phyloP scores from a whole-genome alignment of 768 basidiomycete species.

The Dacryopinax spathularia region DNA sequence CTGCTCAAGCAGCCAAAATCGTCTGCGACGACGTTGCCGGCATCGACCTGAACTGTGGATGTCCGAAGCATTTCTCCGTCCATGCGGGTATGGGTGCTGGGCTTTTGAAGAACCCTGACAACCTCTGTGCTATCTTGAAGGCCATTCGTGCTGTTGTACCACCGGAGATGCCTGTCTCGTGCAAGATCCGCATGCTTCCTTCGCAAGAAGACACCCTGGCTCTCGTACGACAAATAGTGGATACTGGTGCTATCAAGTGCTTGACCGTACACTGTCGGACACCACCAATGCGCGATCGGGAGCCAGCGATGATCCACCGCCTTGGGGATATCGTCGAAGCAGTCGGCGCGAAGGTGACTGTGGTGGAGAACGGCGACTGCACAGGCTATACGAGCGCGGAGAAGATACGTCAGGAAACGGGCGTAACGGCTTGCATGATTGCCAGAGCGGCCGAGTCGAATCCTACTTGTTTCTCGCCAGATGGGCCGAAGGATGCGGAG shows the following conservation, averaged over 20 bases:
- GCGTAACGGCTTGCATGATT: constrained; percentile 88
- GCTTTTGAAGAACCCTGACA: constrained; percentile 77
- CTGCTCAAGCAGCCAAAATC: constrained; percentile 77
- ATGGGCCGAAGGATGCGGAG: constrained; percentile 54
- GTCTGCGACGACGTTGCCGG: constrained; percentile 84
- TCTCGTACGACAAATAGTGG: constrained; percentile 75
- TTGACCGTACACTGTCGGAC: constrained; percentile 94
- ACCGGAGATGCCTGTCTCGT: constrained; percentile 71
- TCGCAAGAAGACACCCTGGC: constrained; percentile 75
- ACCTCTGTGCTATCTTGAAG: constrained; percentile 75
- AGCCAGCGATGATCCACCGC: constrained; percentile 63
- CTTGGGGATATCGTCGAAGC: constrained; percentile 76
- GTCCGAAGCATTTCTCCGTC: constrained; percentile 91
- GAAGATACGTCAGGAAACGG: constrained; percentile 57
- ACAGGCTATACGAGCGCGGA: constrained; percentile 62
- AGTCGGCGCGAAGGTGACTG: constrained; percentile 69
- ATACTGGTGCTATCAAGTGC: constrained; percentile 65
- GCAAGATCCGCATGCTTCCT: constrained; percentile 82
- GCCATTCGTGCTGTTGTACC: constrained; percentile 61
- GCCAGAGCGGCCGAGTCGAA: constrained; percentile 90
- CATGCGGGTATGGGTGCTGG: constrained; percentile 95
- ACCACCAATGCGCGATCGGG: constrained; percentile 72
- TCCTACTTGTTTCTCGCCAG: constrained; percentile 68
- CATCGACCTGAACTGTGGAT: constrained; percentile 94
- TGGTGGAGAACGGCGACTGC: constrained; percentile 92